phyloP scores from a whole-genome alignment of 2,329 filamentous ascomycete species.

The Ophiocordyceps polyrhachis-furcata region DNA sequence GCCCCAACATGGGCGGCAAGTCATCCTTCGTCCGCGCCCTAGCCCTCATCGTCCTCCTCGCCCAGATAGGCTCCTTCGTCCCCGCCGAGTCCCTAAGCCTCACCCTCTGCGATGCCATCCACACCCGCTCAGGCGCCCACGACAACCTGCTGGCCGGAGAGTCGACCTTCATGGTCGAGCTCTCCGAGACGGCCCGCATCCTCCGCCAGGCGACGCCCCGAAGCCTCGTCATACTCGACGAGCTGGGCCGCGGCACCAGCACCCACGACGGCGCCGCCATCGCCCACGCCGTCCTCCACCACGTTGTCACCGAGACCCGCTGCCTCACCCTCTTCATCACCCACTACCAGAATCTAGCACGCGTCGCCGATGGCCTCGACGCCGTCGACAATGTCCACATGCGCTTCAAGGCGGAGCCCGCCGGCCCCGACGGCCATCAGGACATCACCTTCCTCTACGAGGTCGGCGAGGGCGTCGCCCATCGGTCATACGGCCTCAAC shows the following conservation, averaged over 20 bases:
- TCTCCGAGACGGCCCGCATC: constrained; percentile 82
- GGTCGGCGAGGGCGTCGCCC: constrained; percentile 75
- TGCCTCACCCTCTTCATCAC: constrained; percentile 91
- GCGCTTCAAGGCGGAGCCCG: constrained; percentile 45
- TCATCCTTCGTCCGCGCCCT: constrained; percentile 92
- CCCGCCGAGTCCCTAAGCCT: constrained; percentile 58
- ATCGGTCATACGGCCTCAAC: constrained; percentile 86
- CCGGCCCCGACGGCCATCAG: constrained; percentile 33
- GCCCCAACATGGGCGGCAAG: constrained; percentile 98
- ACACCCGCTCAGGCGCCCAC: constrained; percentile 87
- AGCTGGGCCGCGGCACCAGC: constrained; percentile 80
- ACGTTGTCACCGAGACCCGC: constrained; percentile 55
- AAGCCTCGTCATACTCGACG: constrained; percentile 80
- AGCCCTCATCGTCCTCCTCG: constrained; percentile 81
- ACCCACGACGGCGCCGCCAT: constrained; percentile 96
- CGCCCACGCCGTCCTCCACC: constrained; percentile 74
- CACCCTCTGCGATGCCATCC: constrained; percentile 76
- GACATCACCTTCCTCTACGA: constrained; percentile 93
- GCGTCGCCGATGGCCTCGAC: constrained; percentile 48
- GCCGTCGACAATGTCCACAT: constrained; percentile 83
- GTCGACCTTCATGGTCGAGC: constrained; percentile 94
- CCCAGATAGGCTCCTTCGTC: constrained; percentile 86
- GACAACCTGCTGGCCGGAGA: constrained; percentile 94
- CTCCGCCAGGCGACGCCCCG: constrained; percentile 73
- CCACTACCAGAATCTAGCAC: constrained; percentile 76